Conservation (phyloP, 768 basidiomycete genomes). For the Mycena rebaudengoi region DNA sequence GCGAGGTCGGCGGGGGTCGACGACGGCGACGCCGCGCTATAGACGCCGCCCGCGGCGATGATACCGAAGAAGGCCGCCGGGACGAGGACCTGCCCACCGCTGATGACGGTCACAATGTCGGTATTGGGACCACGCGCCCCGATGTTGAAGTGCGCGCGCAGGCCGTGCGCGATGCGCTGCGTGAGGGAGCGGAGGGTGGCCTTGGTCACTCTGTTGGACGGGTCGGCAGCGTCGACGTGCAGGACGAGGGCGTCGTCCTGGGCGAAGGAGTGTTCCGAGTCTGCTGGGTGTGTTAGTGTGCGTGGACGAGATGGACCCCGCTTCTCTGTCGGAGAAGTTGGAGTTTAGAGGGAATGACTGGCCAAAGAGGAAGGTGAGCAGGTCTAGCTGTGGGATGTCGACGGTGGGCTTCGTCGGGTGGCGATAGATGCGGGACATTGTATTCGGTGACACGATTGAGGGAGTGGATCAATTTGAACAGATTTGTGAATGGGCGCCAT, state of each 20-base stretch:
- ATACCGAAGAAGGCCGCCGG: slow-evolving; percentile 14
- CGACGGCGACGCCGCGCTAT: slow-evolving; percentile 12
- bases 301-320: slow-evolving; percentile 11
- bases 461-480: slow-evolving; percentile 10
- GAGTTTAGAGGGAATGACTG: slow-evolving; percentile 15
- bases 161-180: slow-evolving; percentile 10
- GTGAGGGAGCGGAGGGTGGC: slow-evolving; percentile 10
- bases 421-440: slow-evolving; percentile 18
- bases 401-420: slow-evolving; percentile 15
- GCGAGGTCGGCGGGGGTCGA: slow-evolving; percentile 15
- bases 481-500: slow-evolving; percentile 8
- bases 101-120: slow-evolving; percentile 14
- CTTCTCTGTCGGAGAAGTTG: slow-evolving; percentile 14
- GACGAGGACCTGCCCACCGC: slow-evolving; percentile 9
- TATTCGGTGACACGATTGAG: slow-evolving; percentile 11
- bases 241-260: slow-evolving; percentile 14
- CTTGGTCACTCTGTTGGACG: slow-evolving; percentile 11
- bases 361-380: slow-evolving; percentile 16
- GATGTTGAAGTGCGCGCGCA: slow-evolving; percentile 13
- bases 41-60: slow-evolving; percentile 13
- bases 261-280: slow-evolving; percentile 16
- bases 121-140: slow-evolving; percentile 5
- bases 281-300: slow-evolving; percentile 15
- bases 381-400: slow-evolving; percentile 17
- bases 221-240: slow-evolving; percentile 12